Conservation (phyloP, 768 basidiomycete species). For the Chalciporus chontae region DNA sequence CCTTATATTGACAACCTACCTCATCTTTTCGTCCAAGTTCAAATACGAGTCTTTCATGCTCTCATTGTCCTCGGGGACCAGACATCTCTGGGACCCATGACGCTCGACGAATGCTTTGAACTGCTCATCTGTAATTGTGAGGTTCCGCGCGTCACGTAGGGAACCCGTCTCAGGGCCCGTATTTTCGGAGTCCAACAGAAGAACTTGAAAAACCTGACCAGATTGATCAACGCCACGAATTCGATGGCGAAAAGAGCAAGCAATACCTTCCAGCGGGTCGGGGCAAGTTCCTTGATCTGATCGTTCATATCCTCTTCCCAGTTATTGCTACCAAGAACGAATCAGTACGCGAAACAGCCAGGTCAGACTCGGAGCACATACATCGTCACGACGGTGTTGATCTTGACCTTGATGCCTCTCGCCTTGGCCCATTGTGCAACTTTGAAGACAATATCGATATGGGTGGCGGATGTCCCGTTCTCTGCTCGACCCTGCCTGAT, state of each 20-base stretch:
- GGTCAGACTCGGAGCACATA: neutral
- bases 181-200: conserved; percentile 35
- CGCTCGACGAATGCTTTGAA: conserved; percentile 36
- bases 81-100: conserved; percentile 27
- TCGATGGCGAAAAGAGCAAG: neutral
- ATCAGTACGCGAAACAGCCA: neutral
- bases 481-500: conserved; percentile 32
- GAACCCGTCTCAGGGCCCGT: conserved; percentile 31
- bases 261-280: conserved; percentile 39
- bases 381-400: conserved; percentile 35
- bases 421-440: conserved; percentile 35
- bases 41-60: conserved; percentile 40
- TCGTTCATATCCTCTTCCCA: conserved; percentile 41
- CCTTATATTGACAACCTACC: conserved; percentile 17
- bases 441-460: conserved; percentile 33
- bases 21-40: conserved; percentile 37
- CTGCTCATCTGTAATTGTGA: conserved; percentile 33
- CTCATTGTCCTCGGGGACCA: conserved; percentile 39
- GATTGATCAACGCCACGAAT: too few species aligned
- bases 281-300: conserved; percentile 30
- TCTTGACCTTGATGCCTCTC: conserved; percentile 36
- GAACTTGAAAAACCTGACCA: conserved; percentile 34
- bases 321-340: conserved; percentile 27
- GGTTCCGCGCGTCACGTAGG: conserved; percentile 32
- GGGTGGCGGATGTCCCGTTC: conserved; percentile 28